Percentiles rank a stretch among this genome's conserved stretches.
These are phyloP conservation scores for Globisporangium radiosum DNA, from an alignment of 352 stramenopile species.

Conservation along the genomic window DNA sequence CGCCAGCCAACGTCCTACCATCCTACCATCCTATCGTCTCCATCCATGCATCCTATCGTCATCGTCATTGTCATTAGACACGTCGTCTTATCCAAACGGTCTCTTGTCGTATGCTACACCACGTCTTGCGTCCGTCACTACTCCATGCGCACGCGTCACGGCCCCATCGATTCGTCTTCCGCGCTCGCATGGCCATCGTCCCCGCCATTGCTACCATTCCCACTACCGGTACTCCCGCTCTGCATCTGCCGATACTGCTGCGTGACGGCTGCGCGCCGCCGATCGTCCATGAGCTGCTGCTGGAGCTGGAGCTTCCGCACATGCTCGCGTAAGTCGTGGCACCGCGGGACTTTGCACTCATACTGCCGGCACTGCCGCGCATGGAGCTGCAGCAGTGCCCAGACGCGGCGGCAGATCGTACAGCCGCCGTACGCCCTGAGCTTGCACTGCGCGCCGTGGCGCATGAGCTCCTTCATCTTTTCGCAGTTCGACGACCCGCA, in stretches of 20 bases:
- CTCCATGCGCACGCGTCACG: slow-evolving; percentile 6
- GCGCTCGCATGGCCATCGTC: slow-evolving; percentile 11
- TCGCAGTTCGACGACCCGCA: slow-evolving; percentile 96
- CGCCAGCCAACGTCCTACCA: background rate
- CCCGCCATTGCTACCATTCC: slow-evolving; percentile 1
- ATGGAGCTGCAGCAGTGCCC: slow-evolving; percentile 96
- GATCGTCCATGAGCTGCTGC: slow-evolving; percentile 97
- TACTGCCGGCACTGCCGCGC: slow-evolving; percentile 92
- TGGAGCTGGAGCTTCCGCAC: slow-evolving; percentile 94
- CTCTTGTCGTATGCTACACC: slow-evolving; percentile 11
- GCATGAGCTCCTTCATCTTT: slow-evolving; percentile 98
- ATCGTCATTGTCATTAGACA: background rate
- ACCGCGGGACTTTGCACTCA: slow-evolving; percentile 94
- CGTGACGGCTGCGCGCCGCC: slow-evolving; percentile 84
- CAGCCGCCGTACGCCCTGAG: slow-evolving; percentile 90
- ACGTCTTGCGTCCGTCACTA: background rate
- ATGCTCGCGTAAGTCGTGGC: slow-evolving; percentile 93
- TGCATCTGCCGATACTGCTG: slow-evolving; percentile 85
- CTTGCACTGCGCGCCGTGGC: slow-evolving; percentile 93
- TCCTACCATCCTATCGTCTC: background rate
- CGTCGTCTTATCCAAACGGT: background rate
- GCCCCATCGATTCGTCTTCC: slow-evolving; percentile 22
- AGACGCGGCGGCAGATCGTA: slow-evolving; percentile 95
- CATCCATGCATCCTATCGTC: background rate
- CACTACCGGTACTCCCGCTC: slow-evolving; percentile 11